Evolutionary conservation across 116 monocot species (phyloP), one percentile per base, ranked within the genome.

Genomic region (Dioscorea cayenensis): DNA sequence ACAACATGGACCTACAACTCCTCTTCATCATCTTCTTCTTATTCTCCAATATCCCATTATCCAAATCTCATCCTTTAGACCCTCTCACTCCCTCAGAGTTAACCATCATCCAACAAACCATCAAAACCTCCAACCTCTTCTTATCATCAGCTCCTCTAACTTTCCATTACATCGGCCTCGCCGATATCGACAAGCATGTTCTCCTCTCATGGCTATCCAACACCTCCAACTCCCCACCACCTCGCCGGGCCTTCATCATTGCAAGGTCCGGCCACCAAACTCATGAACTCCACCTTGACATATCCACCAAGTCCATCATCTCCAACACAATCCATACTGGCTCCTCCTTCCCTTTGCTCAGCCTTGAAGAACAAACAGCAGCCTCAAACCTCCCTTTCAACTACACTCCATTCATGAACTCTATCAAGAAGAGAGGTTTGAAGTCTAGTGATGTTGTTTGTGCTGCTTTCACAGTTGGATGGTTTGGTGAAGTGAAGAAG

Each of bases 101-200:
- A 67, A 21, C 71, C 63, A n/a, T 49, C 17, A 43, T 86, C 35
- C 69, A 71, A 12, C 12, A 43, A 50, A 13, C 28, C 36, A 72
- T 60, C 66, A 52, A 43, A 43, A 43, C 74, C 65, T 70, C 69
- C 2, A 36, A 64, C 51, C 79, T 81, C 61, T 43, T 21, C 29
- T 49, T 51, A 28, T 63, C 71, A 28, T 63, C 71, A 20, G 36
- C 55, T 16, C 59, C 79, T n/a, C 67, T 81, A 7, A 37, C 50
- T 71, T 90, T 90, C 90, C 84, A 90, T 66, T 84, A 90, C 28
- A 77, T 86, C 37, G 84, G 84, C 64, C 84, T 86, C 37, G 86
- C 84, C 70, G 84, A 86, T 23, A 86, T 84, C 14, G 84, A 90
- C 66, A 90, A 86, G 67, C 23, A 66, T 14, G 35, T 49, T 17